These are phyloP conservation scores for Colletotrichum tropicale DNA, from an alignment of 2,329 filamentous ascomycete species.

Conservation along the genomic window DNA sequence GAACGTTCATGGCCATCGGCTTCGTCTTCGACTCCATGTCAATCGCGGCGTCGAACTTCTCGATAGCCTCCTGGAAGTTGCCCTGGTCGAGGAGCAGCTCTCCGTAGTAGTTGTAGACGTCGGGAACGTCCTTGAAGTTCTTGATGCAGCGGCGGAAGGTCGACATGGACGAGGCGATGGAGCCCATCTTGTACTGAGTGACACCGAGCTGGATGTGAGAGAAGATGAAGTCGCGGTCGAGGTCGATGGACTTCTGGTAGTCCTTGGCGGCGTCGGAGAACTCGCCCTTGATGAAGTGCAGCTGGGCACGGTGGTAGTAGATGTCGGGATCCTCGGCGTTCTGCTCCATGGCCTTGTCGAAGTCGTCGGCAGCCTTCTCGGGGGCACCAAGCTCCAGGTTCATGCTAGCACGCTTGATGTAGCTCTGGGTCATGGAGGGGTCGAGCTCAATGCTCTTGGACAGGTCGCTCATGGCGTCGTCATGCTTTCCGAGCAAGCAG, in stretches of 20 bases:
- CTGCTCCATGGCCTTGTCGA: slow-evolving; percentile 82
- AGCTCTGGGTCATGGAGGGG: slow-evolving; percentile 88
- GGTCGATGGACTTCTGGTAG: slow-evolving; percentile 98
- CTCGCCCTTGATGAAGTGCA: slow-evolving; percentile 96
- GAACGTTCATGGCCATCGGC: slow-evolving; percentile 94
- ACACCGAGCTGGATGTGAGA: slow-evolving; percentile 99
- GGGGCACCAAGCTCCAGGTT: slow-evolving; percentile 90
- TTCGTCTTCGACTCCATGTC: slow-evolving; percentile 97
- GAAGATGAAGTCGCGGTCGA: slow-evolving; percentile 97
- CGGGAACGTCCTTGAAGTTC: slow-evolving; percentile 95
- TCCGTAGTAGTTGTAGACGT: slow-evolving; percentile 99
- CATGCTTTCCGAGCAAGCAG: slow-evolving; percentile 88
- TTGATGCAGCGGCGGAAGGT: slow-evolving; percentile 98
- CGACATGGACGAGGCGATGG: slow-evolving; percentile 95
- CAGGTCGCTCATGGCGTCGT: slow-evolving; percentile 81
- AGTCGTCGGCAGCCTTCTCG: slow-evolving; percentile 86
- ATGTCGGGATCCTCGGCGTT: slow-evolving; percentile 93
- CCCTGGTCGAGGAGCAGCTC: slow-evolving; percentile 96
- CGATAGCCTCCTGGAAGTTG: slow-evolving; percentile 92
- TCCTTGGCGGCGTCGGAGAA: slow-evolving; percentile 94
- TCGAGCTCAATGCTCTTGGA: slow-evolving; percentile 93
- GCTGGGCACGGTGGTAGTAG: slow-evolving; percentile 97
- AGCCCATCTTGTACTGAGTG: slow-evolving; percentile 99
- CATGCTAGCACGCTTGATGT: slow-evolving; percentile 99
- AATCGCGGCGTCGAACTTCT: slow-evolving; percentile 98